Evolutionary conservation across 805 yeast species (phyloP), one percentile per base, ranked within the genome.

Genomic region (Lipomyces sp.): DNA sequence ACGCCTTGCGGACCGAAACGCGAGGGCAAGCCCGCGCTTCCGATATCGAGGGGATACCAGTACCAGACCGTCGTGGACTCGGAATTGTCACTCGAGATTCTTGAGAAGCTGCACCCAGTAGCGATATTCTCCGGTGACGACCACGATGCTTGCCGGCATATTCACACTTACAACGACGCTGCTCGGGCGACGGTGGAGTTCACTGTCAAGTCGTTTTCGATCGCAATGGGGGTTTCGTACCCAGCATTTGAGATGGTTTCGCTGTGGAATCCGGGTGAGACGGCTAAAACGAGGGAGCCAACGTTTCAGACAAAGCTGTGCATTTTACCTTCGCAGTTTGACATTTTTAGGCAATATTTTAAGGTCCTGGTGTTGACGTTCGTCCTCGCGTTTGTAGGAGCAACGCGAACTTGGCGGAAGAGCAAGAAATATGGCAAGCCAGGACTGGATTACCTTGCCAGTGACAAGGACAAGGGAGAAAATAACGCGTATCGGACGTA

Each of bases 191-290:
- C 86, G 34, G 53, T 57, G 29, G 99, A 95, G 76, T 86, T 89
- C 69, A 91, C 97, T 0, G 92, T 93, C 35, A 95, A 95, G 77
- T 86, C 96, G 2, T 86, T 89, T 61, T 89, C 97, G 13, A 90
- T 95, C 96, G 93, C 97, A 30, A 90, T 91, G 87, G 98, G 98
- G 0, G 87, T 95, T 35, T 78, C 81, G 61, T 81, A 82, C 62
- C 99, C 99, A 0, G 98, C 97, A 0, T 84, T 92, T 56, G 97
- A 95, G 75, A 76, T 95, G 59, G 77, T 95, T 4, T 86, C 97
- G 0, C 80, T 95, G 29, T 65, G 72, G 71, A 72, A 64, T 50
- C 71, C 64, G 7, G 48, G 54, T 13, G 59, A 42, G 34, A 30
- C n/a, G 60, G 6, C 64, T 2, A 33, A 32, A 66, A 0, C 50